A percentile compares a stretch with the other conserved stretches of the same genome.
Conservation (phyloP, 371 early-diverging fungal genomes). For the Gilbertella persicaria region DNA sequence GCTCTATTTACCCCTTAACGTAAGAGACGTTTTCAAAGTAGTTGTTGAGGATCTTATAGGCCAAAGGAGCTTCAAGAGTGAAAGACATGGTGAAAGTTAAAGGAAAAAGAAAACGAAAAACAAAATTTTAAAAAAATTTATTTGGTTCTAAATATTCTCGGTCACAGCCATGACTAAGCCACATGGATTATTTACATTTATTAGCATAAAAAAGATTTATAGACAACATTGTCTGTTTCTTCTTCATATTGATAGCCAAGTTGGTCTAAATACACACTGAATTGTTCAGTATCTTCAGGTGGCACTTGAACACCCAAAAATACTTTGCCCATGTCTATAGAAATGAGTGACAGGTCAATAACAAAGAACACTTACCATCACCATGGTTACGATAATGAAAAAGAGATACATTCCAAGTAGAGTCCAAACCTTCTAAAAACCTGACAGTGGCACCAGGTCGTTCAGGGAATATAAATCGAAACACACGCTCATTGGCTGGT, state of each 20-base stretch:
- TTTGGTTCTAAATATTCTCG: constrained; percentile 3
- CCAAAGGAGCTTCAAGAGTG: constrained; percentile 64
- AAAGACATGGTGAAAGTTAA: constrained; percentile 49
- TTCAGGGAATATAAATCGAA: constrained; percentile 95
- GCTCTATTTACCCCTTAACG: constrained; percentile 69
- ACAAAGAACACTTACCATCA: constrained; percentile 56
- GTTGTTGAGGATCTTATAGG: constrained; percentile 70
- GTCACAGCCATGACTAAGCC: constrained; percentile 11
- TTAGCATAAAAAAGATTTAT: constrained; percentile 70
- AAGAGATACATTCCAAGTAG: constrained; percentile 89
- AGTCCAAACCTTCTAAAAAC: constrained; percentile 77
- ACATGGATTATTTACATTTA: not conserved
- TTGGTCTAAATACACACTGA: constrained; percentile 68
- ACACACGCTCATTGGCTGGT: constrained; percentile 84
- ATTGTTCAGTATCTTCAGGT: constrained; percentile 54
- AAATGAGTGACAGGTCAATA: constrained; percentile 1
- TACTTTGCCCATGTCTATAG: constrained; percentile 86
- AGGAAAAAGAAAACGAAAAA: constrained; percentile 15
- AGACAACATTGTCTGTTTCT: constrained; percentile 89
- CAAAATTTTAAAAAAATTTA: constrained; percentile 1
- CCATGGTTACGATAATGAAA: constrained; percentile 97
- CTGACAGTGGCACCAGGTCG: constrained; percentile 88
- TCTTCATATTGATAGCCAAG: constrained; percentile 85
- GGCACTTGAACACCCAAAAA: constrained; percentile 94
- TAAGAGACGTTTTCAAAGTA: constrained; percentile 81